Conservation (phyloP, 2,329 filamentous ascomycete species). For the Colletotrichum truncatum region DNA sequence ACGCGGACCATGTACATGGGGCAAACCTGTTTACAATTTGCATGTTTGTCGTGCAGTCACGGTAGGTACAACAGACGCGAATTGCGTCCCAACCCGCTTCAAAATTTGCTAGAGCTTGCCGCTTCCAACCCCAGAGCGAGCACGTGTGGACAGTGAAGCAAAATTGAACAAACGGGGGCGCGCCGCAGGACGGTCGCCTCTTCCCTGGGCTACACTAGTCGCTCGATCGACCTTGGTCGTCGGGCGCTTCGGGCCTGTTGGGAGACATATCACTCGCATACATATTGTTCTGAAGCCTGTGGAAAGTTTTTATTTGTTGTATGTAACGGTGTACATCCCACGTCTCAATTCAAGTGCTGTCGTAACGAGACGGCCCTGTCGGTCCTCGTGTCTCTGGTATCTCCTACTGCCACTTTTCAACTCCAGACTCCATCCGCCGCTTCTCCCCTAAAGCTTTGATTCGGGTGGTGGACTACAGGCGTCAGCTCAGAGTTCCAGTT, state of each 20-base stretch:
- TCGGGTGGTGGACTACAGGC: slow-evolving; percentile 39
- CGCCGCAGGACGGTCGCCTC: slow-evolving; percentile 37
- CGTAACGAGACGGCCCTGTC: too few relatives aligned
- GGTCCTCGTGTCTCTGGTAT: too few relatives aligned
- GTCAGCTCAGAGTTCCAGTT: too few relatives aligned
- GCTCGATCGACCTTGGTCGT: slow-evolving; percentile 32
- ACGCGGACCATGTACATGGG: too few relatives aligned
- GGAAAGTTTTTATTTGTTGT: too few relatives aligned
- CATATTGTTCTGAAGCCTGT: too few relatives aligned
- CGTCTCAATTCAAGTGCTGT: too few relatives aligned
- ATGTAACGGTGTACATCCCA: too few relatives aligned
- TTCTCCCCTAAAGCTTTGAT: slow-evolving; percentile 41
- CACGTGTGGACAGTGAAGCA: slow-evolving; percentile 78
- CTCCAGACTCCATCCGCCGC: neutral
- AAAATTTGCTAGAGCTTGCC: slow-evolving; percentile 74
- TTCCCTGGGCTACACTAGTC: slow-evolving; percentile 31
- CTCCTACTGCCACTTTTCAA: neutral
- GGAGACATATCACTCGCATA: slow-evolving; percentile 33
- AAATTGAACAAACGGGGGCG: slow-evolving; percentile 54
- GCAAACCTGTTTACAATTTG: too few relatives aligned
- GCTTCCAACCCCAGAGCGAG: slow-evolving; percentile 63
- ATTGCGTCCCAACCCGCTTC: slow-evolving; percentile 52
- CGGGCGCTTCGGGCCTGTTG: slow-evolving; percentile 36
- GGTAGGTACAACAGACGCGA: neutral
- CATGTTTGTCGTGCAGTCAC: too few relatives aligned